Evolutionary conservation across 2,329 filamentous ascomycete species (phyloP).

Genomic region (Sporothrix mexicana): DNA sequence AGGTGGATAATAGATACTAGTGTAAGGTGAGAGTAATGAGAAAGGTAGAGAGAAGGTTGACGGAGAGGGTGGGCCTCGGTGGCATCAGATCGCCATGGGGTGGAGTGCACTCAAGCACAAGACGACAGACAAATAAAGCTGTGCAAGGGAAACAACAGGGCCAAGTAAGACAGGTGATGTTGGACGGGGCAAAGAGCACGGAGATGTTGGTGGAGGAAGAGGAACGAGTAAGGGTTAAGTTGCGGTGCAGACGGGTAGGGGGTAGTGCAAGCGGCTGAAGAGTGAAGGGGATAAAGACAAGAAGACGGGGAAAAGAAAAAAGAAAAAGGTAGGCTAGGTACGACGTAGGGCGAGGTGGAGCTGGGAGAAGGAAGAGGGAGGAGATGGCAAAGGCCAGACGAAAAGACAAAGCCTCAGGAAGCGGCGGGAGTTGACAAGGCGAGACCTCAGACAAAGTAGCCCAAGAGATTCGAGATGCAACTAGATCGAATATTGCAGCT

Average conservation of each 20-base stretch:
- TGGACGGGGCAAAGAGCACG: conserved; percentile 9
- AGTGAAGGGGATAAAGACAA: conserved; percentile 14
- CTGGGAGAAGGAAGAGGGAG: not conserved
- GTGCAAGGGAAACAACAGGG: conserved; percentile 11
- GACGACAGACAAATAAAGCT: conserved; percentile 10
- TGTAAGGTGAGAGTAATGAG: not conserved
- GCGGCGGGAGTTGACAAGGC: conserved; percentile 10
- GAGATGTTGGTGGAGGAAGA: not conserved
- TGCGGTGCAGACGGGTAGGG: not conserved
- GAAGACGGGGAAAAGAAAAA: not conserved
- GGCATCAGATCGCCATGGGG: conserved; percentile 44
- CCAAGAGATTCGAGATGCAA: conserved; percentile 22
- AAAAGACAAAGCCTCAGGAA: conserved; percentile 4
- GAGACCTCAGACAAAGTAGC: not conserved
- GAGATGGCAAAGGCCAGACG: not conserved
- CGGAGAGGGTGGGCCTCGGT: conserved; percentile 1
- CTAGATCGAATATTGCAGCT: conserved; percentile 26
- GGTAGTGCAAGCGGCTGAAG: conserved; percentile 24
- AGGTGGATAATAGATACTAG: not conserved
- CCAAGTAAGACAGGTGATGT: not conserved
- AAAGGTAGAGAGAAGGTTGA: not conserved
- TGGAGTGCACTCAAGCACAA: conserved; percentile 30
- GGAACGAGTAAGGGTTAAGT: not conserved
- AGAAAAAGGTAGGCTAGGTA: not conserved
- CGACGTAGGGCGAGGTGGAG: not conserved